These are phyloP conservation scores for Alternaria dauci DNA, from an alignment of 2,329 filamentous ascomycete genomes.

Conservation along the genomic window DNA sequence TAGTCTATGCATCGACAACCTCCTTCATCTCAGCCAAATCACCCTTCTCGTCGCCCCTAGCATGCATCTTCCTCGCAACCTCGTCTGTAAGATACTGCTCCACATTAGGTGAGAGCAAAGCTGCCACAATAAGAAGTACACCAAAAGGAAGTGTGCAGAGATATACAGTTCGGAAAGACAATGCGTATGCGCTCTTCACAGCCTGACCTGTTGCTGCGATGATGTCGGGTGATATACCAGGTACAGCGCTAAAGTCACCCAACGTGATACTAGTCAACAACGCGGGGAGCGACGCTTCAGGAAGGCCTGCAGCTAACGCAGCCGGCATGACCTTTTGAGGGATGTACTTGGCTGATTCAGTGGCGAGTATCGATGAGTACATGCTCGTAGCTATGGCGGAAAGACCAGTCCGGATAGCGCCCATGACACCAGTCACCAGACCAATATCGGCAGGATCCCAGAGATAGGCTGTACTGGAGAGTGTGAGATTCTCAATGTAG, in stretches of 20 bases:
- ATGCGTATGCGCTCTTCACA: constrained; percentile 53
- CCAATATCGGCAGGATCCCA: constrained; percentile 47
- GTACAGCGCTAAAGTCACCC: constrained; percentile 35
- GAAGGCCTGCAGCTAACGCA: constrained; percentile 36
- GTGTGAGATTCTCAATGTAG: constrained; percentile 45
- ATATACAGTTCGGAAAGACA: constrained; percentile 59
- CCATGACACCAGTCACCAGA: constrained; percentile 42
- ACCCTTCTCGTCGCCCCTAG: constrained; percentile 20
- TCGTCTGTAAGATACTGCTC: constrained; percentile 56
- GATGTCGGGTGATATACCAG: constrained; percentile 37
- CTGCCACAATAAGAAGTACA: constrained; percentile 47
- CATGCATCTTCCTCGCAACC: constrained; percentile 56
- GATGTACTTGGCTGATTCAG: constrained; percentile 37
- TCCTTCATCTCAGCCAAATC: constrained; percentile 24
- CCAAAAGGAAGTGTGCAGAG: constrained; percentile 51
- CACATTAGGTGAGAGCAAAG: constrained; percentile 54
- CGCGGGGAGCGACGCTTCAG: constrained; percentile 27
- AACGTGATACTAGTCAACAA: constrained; percentile 35
- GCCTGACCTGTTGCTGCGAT: constrained; percentile 45
- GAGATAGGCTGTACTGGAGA: constrained; percentile 37
- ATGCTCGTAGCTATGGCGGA: constrained; percentile 39
- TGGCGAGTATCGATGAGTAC: constrained; percentile 44
- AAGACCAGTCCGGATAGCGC: constrained; percentile 39
- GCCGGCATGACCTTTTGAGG: constrained; percentile 38
- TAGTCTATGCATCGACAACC: constrained; percentile 16